phyloP scores from a whole-genome alignment of 1,284 basidiomycete species.

The Irpex lacteus region DNA sequence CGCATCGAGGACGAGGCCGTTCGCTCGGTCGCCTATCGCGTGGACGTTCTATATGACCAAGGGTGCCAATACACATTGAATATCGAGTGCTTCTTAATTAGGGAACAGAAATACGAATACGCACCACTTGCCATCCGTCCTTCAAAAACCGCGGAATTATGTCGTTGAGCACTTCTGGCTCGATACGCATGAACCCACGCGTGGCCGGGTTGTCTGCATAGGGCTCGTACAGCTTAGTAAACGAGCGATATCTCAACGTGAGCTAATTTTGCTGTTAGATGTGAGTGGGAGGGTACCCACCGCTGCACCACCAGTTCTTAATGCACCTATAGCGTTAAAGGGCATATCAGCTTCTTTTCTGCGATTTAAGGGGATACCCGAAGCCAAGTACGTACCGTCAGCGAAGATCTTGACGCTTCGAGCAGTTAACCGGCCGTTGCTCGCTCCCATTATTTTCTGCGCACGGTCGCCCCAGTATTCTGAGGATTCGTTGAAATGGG shows the following conservation, averaged over 20 bases:
- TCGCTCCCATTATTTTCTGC: slow-evolving; percentile 52
- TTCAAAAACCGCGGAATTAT: slow-evolving; percentile 69
- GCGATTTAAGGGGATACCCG: not conserved
- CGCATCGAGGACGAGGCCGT: slow-evolving; percentile 78
- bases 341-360: not conserved
- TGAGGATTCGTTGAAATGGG: slow-evolving; percentile 63
- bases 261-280: slow-evolving; percentile 1
- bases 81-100: too few relatives aligned
- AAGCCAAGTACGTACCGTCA: slow-evolving; percentile 50
- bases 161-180: slow-evolving; percentile 58
- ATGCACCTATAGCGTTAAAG: slow-evolving; percentile 53
- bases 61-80: not conserved
- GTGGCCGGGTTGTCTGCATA: slow-evolving; percentile 80
- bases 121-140: slow-evolving; percentile 80
- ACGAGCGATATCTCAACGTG: not conserved
- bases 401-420: slow-evolving; percentile 90
- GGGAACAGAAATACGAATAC: slow-evolving; percentile 24
- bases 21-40: slow-evolving; percentile 90
- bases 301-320: slow-evolving; percentile 88
- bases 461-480: slow-evolving; percentile 77
- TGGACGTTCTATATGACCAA: slow-evolving; percentile 68
- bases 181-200: slow-evolving; percentile 75
- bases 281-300: slow-evolving; percentile 40
- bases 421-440: slow-evolving; percentile 62
- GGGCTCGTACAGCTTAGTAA: slow-evolving; percentile 62